Evolutionary conservation across 495 filamentous ascomycete genomes (phyloP).

Genomic region (Tuber umbilicatum): DNA sequence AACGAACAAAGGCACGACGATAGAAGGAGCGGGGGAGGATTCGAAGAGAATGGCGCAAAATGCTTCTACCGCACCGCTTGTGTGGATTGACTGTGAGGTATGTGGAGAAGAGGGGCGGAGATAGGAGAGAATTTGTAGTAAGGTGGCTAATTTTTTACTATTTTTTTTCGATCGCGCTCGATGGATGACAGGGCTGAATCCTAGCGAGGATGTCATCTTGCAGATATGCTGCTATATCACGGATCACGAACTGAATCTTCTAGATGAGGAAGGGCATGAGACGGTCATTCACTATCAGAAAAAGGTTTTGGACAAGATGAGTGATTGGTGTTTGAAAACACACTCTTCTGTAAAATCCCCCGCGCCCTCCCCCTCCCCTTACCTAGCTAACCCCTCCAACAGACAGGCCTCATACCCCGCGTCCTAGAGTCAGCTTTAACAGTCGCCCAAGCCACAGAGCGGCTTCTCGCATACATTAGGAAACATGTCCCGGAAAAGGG

Average conservation of each 20-base stretch:
- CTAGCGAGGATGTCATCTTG: constrained; percentile 71
- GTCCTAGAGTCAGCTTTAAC: constrained; percentile 68
- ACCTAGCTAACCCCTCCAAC: constrained; percentile 39
- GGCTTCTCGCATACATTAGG: constrained; percentile 70
- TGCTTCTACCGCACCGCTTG: constrained; percentile 53
- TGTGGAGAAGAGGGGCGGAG: constrained; percentile 21
- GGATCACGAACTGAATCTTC: constrained; percentile 62
- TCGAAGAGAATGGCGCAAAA: no score
- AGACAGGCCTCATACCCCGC: constrained; percentile 71
- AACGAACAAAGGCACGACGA: no score
- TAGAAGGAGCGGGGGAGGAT: no score
- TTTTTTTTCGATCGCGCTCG: constrained; percentile 11
- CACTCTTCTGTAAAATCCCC: constrained; percentile 42
- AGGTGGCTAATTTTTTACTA: not conserved
- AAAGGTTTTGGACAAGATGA: constrained; percentile 68
- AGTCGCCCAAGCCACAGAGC: constrained; percentile 62
- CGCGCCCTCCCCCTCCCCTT: not conserved
- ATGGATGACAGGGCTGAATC: constrained; percentile 79
- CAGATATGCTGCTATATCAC: constrained; percentile 94
- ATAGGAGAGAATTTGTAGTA: no score
- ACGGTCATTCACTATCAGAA: constrained; percentile 68
- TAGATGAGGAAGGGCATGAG: constrained; percentile 74
- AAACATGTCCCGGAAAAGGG: constrained; percentile 58
- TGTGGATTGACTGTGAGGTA: constrained; percentile 87
- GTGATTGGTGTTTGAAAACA: constrained; percentile 58